phyloP scores from a whole-genome alignment of 495 filamentous ascomycete genomes.

The Aspergillus sclerotiicarbonarius region DNA sequence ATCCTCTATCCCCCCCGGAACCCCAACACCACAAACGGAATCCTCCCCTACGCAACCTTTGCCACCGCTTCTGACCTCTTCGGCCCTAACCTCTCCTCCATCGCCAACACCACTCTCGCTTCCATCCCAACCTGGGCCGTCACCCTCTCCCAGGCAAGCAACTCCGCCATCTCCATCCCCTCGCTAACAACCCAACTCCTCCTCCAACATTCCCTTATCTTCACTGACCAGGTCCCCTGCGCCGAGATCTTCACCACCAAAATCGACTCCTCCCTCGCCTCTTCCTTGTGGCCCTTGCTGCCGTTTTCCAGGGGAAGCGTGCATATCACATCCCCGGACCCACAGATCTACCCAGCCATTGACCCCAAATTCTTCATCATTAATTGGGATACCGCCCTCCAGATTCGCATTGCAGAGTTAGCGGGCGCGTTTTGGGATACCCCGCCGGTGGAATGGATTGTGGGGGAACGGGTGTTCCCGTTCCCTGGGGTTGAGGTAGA shows the following conservation, averaged over 20 bases:
- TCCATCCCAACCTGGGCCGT: conserved; percentile 29
- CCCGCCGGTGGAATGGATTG: neutral
- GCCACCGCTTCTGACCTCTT: conserved; percentile 30
- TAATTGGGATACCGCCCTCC: conserved; percentile 28
- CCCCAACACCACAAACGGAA: conserved; percentile 9
- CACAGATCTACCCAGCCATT: conserved; percentile 26
- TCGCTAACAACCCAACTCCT: conserved; percentile 35
- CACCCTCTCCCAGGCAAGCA: conserved; percentile 23
- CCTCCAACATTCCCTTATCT: conserved; percentile 43
- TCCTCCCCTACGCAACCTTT: conserved; percentile 7
- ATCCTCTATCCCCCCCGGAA: conserved; percentile 18
- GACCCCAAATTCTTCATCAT: conserved; percentile 48
- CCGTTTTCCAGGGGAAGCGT: conserved; percentile 40
- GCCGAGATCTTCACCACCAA: conserved; percentile 36
- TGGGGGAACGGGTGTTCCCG: conserved; percentile 38
- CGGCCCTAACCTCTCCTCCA: conserved; percentile 24
- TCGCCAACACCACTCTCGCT: conserved; percentile 21
- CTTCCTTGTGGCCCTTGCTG: conserved; percentile 39
- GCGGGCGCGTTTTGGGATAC: conserved; percentile 1
- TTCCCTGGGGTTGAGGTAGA: neutral
- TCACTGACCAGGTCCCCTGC: conserved; percentile 38
- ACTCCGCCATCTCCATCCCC: conserved; percentile 20
- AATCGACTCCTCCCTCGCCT: conserved; percentile 17
- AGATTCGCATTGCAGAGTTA: neutral
- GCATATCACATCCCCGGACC: conserved; percentile 32